Base-by-base conservation (phyloP, 352 stramenopile species). In the Globisporangium cystogenes region DNA sequence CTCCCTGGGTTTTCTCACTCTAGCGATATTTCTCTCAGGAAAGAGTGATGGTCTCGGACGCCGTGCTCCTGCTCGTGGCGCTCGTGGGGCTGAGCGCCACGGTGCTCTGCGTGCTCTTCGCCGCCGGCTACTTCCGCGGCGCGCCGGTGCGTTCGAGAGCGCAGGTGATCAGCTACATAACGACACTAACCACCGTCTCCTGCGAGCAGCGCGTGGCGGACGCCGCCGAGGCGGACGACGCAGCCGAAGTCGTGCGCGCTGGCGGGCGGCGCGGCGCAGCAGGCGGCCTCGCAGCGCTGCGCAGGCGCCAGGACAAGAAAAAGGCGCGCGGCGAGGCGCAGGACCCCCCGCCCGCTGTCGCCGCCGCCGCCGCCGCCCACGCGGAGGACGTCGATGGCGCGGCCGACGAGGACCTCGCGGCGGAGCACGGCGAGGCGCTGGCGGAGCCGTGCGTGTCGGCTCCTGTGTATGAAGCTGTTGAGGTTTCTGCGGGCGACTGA, bases 241-340 rank as follows among this genome's bases (percentile, higher is more conserved):
- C 51, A 4, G 36, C 36, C 1, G 16, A 42, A 2, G 64, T 69
- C 14, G 48, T 78, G 11, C 68, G 71, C 14, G 65, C 64, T 2
- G 68, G 69, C 14, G 71, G 71, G 0, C 65, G 78, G 43, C 70
- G 65, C 4, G 59, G 65, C 6, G 59, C 69, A 3, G 60, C 65
- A 0, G 64, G 73, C 3, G 76, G 74, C 7, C 57, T 90, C 29
- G 79, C 74, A 27, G 79, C 74, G 41, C 57, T 90, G 45, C 70
- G 79, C 23, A 85, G 76, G 64, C 70, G 76, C 6, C 87, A 90
- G 50, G 74, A 86, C 35, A 74, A 74, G 53, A 85, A 82, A 55
- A 74, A 74, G 26, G 58, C 59, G 14, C 62, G 62, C 47, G 60
- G 59, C 7, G 29, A 67, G 21, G 50, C 51, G 15, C 50, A 64